Evolutionary conservation across 1,284 basidiomycete genomes (phyloP), one percentile per base, ranked within the genome.

Genomic region (Filobasidium uniguttulatum): DNA sequence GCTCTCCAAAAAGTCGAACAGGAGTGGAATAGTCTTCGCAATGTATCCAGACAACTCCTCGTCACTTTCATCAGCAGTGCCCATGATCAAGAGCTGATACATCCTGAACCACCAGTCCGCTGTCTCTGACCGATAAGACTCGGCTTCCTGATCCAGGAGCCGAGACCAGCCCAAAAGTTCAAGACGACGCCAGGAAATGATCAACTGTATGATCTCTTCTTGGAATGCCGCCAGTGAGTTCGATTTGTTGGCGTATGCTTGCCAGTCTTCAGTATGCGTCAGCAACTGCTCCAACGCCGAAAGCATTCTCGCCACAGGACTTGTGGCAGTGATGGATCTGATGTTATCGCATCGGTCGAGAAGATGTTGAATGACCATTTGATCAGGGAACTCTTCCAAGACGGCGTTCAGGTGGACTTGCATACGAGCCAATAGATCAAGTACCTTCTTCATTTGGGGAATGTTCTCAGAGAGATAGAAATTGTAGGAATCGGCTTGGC

Each of bases 211-310:
- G 26, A 96, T 69, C 10, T 73, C 73, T 23, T 79, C 75, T 52
- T 82, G 85, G 60, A 85, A 75, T 0, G 63, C 55, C 59, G 77
- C 79, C 52, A 99, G 75, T 22, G 81, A 82, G 61, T 91, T 96
- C 44, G 84, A 81, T 22, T 78, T 75, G 68, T 89, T 91, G 10
- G 93, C 83, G 60, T 86, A 98, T 59, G 82, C 82, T 65, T 98
- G 89, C 94, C 94, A 99, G 63, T 98, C 94, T 55, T 94, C 87
- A 9, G 82, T 87, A 57, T 94, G 86, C 37, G 82, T 62, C 2
- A 98, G 72, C 10, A 99, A 73, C 55, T 85, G 83, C 66, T 99
- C 94, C 37, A 97, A 65, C 2, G 83, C 81, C 0, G 86, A 77
- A 17, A 99, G 75, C 19, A 93, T 71, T 62, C 82, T 83, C 5